Percentiles rank a stretch among this genome's conserved stretches.
Conservation (phyloP, 2,329 filamentous ascomycete genomes). For the Pezicula carpinea region DNA sequence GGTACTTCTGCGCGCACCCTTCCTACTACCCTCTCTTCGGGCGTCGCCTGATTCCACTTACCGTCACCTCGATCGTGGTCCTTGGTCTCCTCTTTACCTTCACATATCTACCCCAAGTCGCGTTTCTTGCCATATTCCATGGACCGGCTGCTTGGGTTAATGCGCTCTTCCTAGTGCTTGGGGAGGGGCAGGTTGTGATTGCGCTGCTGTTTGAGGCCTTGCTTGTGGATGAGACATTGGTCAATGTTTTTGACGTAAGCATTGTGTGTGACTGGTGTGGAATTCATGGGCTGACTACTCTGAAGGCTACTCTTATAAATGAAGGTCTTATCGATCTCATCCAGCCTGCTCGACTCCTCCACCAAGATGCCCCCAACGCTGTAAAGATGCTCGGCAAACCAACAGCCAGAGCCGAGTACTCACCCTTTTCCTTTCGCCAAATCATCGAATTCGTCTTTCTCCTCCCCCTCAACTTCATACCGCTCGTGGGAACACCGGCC, state of each 20-base stretch:
- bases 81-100: conserved; percentile 85
- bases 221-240: conserved; percentile 73
- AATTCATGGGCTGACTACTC: background rate
- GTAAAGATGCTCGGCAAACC: conserved; percentile 81
- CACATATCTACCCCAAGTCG: conserved; percentile 82
- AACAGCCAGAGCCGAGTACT: conserved; percentile 70
- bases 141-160: conserved; percentile 85
- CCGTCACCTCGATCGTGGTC: conserved; percentile 76
- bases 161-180: conserved; percentile 81
- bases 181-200: conserved; percentile 47
- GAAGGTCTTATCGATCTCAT: conserved; percentile 67
- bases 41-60: conserved; percentile 72
- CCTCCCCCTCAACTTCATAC: conserved; percentile 82
- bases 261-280: background rate
- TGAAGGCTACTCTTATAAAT: conserved; percentile 64
- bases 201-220: conserved; percentile 67
- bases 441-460: conserved; percentile 78
- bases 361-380: conserved; percentile 63
- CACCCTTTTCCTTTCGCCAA: conserved; percentile 87
- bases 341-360: conserved; percentile 59
- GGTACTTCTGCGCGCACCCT: conserved; percentile 72
- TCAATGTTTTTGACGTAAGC: conserved; percentile 75
- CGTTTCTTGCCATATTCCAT: conserved; percentile 86
- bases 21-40: conserved; percentile 80
- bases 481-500: conserved; percentile 74